Base-by-base conservation (phyloP, 768 basidiomycete genomes). In the Amanita pseudoporphyria region DNA sequence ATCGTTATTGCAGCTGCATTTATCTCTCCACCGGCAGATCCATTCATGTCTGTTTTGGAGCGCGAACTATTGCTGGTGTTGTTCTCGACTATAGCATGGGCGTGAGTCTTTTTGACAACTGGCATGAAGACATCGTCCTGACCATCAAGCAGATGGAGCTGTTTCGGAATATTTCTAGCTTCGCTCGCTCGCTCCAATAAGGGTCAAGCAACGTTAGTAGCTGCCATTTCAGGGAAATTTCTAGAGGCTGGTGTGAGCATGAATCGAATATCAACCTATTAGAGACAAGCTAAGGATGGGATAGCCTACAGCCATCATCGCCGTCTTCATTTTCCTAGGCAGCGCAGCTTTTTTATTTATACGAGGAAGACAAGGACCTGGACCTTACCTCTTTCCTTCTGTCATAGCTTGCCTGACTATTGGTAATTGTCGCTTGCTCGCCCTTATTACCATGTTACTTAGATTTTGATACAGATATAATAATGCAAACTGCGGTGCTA, bases 11-110 rank as follows among this genome's bases (percentile, higher is more conserved):
- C 47, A 84, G 84, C 77, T 3, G 66, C 79, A 0, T 76, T 87
- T 54, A 55, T 88, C 3, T 82, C 81, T 3, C 81, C 86, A 1
- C 84, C 86, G 0, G 67, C 58, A 16, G 84, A 84, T 47, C 81
- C 83, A 1, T 84, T 87, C 56, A 65, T 83, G n/a, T 68, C 73
- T 3, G 81, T 82, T 3, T 58, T 84, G 12, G 84, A 87, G 57
- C 78, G 82, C 1, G 83, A 87, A 57, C 38, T 76, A 6, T 66
- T 76, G 5, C 75, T 81, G 31, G 52, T 84, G 5, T 16, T 69
- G 0, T 77, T 80, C 40, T 72, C 72, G 0, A 54, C 66, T 1
- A 16, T 69, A 7, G 69, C 71, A 22, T 87, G 82, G 82, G 83
- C 74, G 82, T 82, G 54, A 60, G 79, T 73, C 31, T 2, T 10